These are phyloP conservation scores for Abrus precatorius DNA, from an alignment of 306 rosid species.

Conservation along the genomic window DNA sequence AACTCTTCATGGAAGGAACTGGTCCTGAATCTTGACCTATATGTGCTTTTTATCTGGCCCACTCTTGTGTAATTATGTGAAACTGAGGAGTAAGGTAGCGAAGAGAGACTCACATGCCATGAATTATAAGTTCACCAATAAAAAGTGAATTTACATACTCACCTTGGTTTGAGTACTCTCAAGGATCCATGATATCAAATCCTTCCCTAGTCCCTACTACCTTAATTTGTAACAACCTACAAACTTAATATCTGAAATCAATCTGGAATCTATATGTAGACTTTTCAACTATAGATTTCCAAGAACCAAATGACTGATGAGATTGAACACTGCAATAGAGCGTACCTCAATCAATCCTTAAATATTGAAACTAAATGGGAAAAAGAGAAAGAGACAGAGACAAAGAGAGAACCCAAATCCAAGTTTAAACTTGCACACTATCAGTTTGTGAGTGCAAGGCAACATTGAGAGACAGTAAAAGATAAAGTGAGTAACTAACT, in stretches of 20 bases:
- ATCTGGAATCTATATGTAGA: constrained; percentile 8
- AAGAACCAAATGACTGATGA: neutral
- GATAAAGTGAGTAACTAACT: constrained; percentile 6
- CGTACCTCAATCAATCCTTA: no score
- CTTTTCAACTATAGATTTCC: neutral
- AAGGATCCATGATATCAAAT: constrained; percentile 29
- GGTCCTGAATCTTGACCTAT: constrained; percentile 27
- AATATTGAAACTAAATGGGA: no score
- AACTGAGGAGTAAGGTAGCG: constrained; percentile 20
- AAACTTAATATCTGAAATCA: constrained; percentile 30
- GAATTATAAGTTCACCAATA: constrained; percentile 10
- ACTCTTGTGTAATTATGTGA: neutral
- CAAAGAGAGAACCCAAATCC: neutral
- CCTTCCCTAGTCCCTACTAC: neutral
- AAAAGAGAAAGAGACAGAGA: no score
- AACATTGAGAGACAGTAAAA: neutral
- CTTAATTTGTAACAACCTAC: neutral
- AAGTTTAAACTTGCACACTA: neutral
- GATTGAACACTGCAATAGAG: neutral
- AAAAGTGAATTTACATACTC: neutral
- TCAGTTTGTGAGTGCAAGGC: neutral
- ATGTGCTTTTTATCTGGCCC: neutral
- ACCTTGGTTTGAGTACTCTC: neutral
- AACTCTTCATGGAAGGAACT: constrained; percentile 16
- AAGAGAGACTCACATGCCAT: neutral